These are phyloP conservation scores for Psidium guajava DNA, from an alignment of 345 rosid species.

Conservation along the genomic window DNA sequence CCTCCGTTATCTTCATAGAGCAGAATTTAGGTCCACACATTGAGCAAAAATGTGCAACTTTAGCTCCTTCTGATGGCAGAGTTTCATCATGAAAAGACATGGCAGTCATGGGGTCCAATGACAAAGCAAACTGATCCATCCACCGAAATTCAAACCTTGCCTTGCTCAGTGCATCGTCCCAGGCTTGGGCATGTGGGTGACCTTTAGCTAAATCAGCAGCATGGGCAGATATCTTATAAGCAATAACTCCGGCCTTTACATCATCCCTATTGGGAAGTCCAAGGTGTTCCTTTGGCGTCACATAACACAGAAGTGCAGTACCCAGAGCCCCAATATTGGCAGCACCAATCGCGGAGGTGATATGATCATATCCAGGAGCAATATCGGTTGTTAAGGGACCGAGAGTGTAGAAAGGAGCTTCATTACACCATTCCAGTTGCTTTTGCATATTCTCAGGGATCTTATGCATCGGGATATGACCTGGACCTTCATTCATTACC, in stretches of 20 bases:
- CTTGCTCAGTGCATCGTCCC: conserved; percentile 96
- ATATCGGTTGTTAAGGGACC: conserved; percentile 96
- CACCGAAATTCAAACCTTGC: conserved; percentile 96
- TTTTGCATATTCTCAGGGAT: conserved; percentile 99
- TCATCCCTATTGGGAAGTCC: conserved; percentile 98
- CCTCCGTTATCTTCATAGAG: conserved; percentile 99
- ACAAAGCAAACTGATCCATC: conserved; percentile 98
- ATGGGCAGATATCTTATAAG: conserved; percentile 95
- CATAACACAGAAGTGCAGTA: conserved; percentile 97
- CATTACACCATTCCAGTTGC: conserved; percentile 98
- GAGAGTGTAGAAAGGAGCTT: conserved; percentile 97
- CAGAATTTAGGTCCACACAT: conserved; percentile 99
- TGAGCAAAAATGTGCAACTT: conserved; percentile 97
- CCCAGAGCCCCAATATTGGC: conserved; percentile 99
- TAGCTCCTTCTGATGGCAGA: conserved; percentile 94
- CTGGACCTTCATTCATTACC: conserved; percentile 99
- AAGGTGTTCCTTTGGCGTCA: conserved; percentile 96
- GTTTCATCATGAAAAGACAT: conserved; percentile 98
- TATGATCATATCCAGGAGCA: conserved; percentile 97
- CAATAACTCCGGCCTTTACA: conserved; percentile 94
- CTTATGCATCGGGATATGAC: conserved; percentile 94
- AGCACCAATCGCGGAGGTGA: conserved; percentile 98
- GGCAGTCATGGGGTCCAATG: conserved; percentile 96
- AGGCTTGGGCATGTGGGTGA: conserved; percentile 92
- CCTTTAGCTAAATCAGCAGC: conserved; percentile 96